Conservation (phyloP, 2,329 filamentous ascomycete species). For the Fusarium liriodendri region DNA sequence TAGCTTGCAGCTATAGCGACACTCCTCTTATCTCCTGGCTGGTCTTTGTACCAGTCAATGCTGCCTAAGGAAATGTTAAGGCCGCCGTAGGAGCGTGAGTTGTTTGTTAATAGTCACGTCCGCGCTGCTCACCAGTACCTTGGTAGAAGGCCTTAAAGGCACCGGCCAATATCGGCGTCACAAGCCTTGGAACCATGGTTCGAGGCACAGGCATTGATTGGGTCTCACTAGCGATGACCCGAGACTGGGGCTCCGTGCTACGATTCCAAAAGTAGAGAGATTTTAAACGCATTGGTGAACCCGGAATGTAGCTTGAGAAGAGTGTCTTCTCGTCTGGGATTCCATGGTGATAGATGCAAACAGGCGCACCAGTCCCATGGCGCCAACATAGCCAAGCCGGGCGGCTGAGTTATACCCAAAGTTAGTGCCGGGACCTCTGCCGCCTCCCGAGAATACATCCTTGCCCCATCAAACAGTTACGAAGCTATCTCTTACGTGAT, state of each 20-base stretch:
- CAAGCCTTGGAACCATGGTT: not conserved
- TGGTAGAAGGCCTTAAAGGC: not conserved
- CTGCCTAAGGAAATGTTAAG: conserved; percentile 67
- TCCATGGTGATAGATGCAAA: not conserved
- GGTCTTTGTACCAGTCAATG: conserved; percentile 64
- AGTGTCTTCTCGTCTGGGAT: not conserved
- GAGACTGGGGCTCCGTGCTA: not conserved
- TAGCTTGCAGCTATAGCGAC: conserved; percentile 57
- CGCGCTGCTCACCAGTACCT: conserved; percentile 43
- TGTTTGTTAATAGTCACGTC: conserved; percentile 62
- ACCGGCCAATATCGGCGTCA: not conserved
- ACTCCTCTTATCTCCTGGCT: conserved; percentile 57
- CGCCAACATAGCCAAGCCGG: not conserved
- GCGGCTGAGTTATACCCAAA: not conserved
- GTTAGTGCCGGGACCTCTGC: not conserved
- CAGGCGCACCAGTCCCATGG: not conserved
- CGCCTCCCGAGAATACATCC: not conserved
- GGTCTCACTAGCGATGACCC: not conserved
- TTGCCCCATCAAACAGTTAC: not conserved
- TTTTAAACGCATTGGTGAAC: not conserved
- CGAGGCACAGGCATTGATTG: not conserved
- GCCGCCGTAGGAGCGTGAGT: conserved; percentile 61
- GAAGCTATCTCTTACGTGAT: not conserved
- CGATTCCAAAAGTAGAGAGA: not conserved
- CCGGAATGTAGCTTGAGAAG: not conserved